Evolutionary conservation across 176 grass and related monocot genomes (phyloP), one percentile per base, ranked within the genome.

Genomic region (Triticum urartu): DNA sequence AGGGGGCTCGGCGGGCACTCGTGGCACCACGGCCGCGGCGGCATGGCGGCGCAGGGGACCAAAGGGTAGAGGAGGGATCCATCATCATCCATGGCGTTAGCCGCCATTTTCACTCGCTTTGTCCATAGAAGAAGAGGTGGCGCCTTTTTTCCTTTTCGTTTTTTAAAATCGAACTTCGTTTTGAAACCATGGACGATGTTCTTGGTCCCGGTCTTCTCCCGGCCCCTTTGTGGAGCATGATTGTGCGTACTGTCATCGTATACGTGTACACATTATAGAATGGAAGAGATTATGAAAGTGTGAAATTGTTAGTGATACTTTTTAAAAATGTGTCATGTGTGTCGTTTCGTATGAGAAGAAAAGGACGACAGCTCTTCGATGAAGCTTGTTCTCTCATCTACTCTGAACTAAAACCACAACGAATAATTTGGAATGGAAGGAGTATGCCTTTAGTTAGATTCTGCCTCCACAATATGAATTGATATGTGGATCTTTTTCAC

Each of bases 11-110:
- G 81, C 47, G 64, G 82, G 12, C 76, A 88, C 90, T 82, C 89
- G 68, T 91, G 84, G 75, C 63, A 93, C 83, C 40, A 87, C 85
- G 77, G 86, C 90, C 88, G 81, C n/a, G 80, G 81, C n/a, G 79
- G 75, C 40, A 85, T 82, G 83, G 54, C 86, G 78, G 18, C 69
- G 64, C 78, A 72, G 48, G 77, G 36, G 43, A 78, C 66, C 64
- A 88, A 91, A 64, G 71, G 86, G 39, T 91, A 82, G 84, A 77
- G 22, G 22, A 60, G 65, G 32, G 34, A 72, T 69, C 68, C 66
- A 18, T 82, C 28, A 72, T 75, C 65, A 12, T 82, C 28, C 39
- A 5, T 70, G 40, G 36, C 17, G 10, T 28, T 48, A 42, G 21
- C 13, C 13, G 80, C 64, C 15, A 35, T 87, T 87, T 7, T 20